Conservation (phyloP, 2,329 filamentous ascomycete species). For the Penicillium aurantiogriseum region DNA sequence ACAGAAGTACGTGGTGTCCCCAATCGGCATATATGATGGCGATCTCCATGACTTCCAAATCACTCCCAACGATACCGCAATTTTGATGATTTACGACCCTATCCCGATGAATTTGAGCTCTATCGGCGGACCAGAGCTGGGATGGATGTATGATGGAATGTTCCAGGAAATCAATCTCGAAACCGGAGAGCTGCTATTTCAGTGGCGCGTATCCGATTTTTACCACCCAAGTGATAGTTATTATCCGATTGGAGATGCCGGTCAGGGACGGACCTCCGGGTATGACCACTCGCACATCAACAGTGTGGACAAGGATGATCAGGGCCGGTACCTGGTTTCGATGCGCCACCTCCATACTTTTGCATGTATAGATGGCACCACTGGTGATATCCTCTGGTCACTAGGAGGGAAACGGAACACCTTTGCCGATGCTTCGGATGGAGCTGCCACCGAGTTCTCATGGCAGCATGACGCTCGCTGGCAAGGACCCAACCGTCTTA, state of each 20-base stretch:
- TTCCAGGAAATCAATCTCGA: constrained; percentile 49
- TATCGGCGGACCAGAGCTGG: constrained; percentile 38
- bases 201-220: constrained; percentile 48
- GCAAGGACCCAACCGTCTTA: constrained; percentile 23
- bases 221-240: constrained; percentile 29
- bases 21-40: constrained; percentile 19
- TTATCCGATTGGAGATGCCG: constrained; percentile 15
- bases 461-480: constrained; percentile 36
- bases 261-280: constrained; percentile 23
- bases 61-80: constrained; percentile 42
- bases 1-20: constrained; percentile 25
- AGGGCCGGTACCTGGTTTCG: constrained; percentile 46
- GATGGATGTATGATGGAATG: constrained; percentile 43
- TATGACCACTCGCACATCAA: constrained; percentile 59
- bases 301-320: constrained; percentile 50
- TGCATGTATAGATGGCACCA: constrained; percentile 40
- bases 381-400: constrained; percentile 28
- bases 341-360: constrained; percentile 40
- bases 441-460: constrained; percentile 22
- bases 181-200: constrained; percentile 44
- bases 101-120: constrained; percentile 42
- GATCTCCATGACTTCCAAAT: constrained; percentile 49
- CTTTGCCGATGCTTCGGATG: constrained; percentile 27
- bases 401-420: constrained; percentile 31
- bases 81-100: constrained; percentile 44